Evolutionary conservation across 2,329 filamentous ascomycete genomes (phyloP).

Genomic region (Aspergillus oerlinghausenensis): DNA sequence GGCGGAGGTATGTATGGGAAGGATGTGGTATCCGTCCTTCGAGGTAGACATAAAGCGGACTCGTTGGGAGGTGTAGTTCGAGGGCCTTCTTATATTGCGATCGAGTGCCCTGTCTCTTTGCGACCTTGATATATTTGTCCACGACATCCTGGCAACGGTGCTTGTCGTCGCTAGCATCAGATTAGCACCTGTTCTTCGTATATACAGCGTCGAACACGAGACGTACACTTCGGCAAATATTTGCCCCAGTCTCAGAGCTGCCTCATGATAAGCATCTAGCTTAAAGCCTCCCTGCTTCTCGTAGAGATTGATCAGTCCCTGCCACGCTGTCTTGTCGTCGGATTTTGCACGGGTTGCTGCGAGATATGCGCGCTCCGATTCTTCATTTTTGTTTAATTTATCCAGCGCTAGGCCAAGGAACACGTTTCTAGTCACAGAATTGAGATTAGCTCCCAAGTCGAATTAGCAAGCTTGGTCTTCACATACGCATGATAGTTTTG

Average conservation of each 20-base stretch:
- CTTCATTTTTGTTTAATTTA: conserved; percentile 65
- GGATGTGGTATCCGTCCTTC: conserved; percentile 81
- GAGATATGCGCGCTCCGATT: conserved; percentile 72
- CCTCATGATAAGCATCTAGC: conserved; percentile 68
- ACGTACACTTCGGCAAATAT: conserved; percentile 64
- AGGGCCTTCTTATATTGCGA: conserved; percentile 72
- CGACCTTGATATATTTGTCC: conserved; percentile 74
- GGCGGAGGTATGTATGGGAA: conserved; percentile 70
- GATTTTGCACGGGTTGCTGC: conserved; percentile 68
- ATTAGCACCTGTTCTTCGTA: conserved; percentile 10
- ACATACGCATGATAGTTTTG: conserved; percentile 77
- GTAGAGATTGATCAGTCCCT: conserved; percentile 80
- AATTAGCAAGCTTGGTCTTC: neutral
- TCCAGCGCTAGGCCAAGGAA: conserved; percentile 83
- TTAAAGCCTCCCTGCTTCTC: conserved; percentile 69
- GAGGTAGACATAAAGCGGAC: conserved; percentile 72
- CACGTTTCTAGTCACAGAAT: conserved; percentile 56
- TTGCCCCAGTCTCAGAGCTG: conserved; percentile 67
- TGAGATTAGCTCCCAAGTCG: conserved; percentile 9
- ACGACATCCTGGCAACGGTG: conserved; percentile 60
- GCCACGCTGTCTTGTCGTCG: conserved; percentile 79
- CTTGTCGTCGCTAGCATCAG: conserved; percentile 48
- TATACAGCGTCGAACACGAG: neutral
- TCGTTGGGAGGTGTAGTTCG: conserved; percentile 70
- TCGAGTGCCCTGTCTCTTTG: conserved; percentile 66